These are phyloP conservation scores for Acaromyces ingoldii DNA, from an alignment of 1,284 basidiomycete species.

Conservation along the genomic window DNA sequence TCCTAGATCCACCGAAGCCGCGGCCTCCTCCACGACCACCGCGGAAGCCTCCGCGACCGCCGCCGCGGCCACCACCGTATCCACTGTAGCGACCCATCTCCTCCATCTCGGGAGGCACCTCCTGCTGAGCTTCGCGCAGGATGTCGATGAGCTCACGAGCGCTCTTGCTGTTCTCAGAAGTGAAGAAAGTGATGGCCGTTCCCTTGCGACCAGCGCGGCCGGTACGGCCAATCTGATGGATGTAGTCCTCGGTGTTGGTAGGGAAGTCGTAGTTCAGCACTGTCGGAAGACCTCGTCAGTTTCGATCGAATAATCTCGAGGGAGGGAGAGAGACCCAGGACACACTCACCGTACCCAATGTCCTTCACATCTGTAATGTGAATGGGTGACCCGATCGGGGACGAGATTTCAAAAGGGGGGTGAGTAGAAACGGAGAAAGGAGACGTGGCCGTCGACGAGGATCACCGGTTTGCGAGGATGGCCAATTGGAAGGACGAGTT, in stretches of 20 bases:
- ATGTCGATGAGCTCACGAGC: conserved; percentile 87
- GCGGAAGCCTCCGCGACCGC: conserved; percentile 28
- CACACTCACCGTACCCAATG: conserved; percentile 76
- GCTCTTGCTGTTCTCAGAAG: conserved; percentile 76
- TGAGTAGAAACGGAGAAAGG: no score
- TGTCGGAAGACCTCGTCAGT: neutral
- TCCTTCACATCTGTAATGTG: conserved; percentile 79
- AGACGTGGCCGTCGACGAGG: neutral
- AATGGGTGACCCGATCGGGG: neutral
- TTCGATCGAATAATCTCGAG: no score
- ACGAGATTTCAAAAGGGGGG: no score
- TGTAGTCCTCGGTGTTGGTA: conserved; percentile 91
- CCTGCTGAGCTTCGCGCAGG: conserved; percentile 81
- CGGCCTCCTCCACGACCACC: conserved; percentile 34
- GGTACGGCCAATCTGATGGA: conserved; percentile 79
- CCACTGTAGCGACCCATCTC: conserved; percentile 81
- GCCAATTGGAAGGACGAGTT: neutral
- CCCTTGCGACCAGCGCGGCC: conserved; percentile 69
- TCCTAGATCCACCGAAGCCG: conserved; percentile 13
- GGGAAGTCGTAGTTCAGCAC: conserved; percentile 84
- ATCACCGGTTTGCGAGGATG: neutral
- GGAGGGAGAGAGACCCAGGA: neutral
- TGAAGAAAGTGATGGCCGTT: conserved; percentile 90
- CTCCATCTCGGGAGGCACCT: conserved; percentile 69
- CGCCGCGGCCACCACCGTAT: conserved; percentile 35